Conservation (phyloP, 768 basidiomycete genomes). For the Pleurotus eryngii region DNA sequence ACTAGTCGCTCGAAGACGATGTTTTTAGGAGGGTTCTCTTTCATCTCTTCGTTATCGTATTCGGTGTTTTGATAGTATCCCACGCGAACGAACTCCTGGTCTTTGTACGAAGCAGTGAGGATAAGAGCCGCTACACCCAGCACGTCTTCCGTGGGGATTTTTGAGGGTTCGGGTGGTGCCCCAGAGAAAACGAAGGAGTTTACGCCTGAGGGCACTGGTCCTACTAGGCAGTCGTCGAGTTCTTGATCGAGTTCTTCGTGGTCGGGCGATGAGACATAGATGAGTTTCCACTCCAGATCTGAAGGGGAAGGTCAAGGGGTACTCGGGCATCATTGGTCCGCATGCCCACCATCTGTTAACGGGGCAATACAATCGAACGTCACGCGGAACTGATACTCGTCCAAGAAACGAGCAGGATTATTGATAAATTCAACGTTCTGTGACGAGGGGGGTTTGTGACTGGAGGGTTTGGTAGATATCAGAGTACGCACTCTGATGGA, state of each 20-base stretch:
- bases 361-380: conserved; percentile 96
- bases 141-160: conserved; percentile 86
- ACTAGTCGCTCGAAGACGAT: conserved; percentile 79
- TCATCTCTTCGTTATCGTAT: conserved; percentile 94
- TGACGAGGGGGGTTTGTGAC: not conserved
- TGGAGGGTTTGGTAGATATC: not conserved
- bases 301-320: not conserved
- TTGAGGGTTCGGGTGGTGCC: conserved; percentile 74
- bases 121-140: conserved; percentile 97
- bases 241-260: conserved; percentile 94
- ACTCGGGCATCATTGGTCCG: not conserved
- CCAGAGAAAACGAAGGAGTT: conserved; percentile 98
- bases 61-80: conserved; percentile 99
- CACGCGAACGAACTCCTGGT: conserved; percentile 98
- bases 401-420: conserved; percentile 89
- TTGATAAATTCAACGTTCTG: conserved; percentile 89
- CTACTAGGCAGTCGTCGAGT: conserved; percentile 95
- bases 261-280: conserved; percentile 93
- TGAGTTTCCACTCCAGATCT: conserved; percentile 99
- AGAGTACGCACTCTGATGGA: conserved; percentile 55
- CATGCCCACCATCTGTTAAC: conserved; percentile 72
- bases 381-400: conserved; percentile 89
- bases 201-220: conserved; percentile 93
- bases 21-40: conserved; percentile 59
- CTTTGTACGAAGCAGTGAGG: conserved; percentile 91